Conservation (phyloP, 139 green algal species). For the Gonium pectorale region DNA sequence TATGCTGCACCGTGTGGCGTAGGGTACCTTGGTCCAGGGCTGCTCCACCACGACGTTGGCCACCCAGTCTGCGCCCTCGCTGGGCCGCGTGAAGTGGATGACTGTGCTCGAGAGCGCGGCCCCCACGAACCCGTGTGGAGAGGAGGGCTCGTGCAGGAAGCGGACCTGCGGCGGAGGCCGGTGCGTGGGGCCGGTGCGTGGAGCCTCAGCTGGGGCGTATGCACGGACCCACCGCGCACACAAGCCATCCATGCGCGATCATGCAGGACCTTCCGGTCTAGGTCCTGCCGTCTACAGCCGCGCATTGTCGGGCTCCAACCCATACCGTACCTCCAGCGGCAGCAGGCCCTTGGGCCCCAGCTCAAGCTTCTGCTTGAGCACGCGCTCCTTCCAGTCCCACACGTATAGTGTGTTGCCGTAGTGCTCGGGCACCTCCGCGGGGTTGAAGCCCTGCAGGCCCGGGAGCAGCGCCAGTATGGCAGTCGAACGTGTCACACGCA, state of each 20-base stretch:
- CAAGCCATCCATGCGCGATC: too few species aligned
- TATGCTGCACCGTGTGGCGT: too few species aligned
- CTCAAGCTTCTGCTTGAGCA: conserved; percentile 72
- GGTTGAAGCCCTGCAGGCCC: conserved; percentile 78
- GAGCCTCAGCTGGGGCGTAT: too few species aligned
- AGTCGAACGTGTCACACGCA: too few species aligned
- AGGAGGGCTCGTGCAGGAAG: conserved; percentile 85
- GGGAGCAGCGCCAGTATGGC: too few species aligned
- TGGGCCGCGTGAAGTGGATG: conserved; percentile 75
- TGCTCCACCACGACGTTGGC: conserved; percentile 63
- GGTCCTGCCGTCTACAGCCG: too few species aligned
- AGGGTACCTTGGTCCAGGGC: conserved; percentile 62
- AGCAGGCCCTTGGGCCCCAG: conserved; percentile 82
- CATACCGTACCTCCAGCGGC: conserved; percentile 84
- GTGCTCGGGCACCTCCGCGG: conserved; percentile 51
- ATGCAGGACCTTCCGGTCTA: too few species aligned
- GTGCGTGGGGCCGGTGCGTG: too few species aligned
- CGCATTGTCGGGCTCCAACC: too few species aligned
- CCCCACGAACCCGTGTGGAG: conserved; percentile 77
- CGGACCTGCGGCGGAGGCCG: conserved; percentile 60
- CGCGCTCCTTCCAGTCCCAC: conserved; percentile 79
- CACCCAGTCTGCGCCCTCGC: conserved; percentile 5
- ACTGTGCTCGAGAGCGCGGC: conserved; percentile 83
- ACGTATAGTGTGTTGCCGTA: conserved; percentile 81
- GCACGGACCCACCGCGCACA: too few species aligned